Percentiles rank a stretch among this genome's conserved stretches.
phyloP scores from a whole-genome alignment of 2,329 filamentous ascomycete genomes.

The Colletotrichum sp. region DNA sequence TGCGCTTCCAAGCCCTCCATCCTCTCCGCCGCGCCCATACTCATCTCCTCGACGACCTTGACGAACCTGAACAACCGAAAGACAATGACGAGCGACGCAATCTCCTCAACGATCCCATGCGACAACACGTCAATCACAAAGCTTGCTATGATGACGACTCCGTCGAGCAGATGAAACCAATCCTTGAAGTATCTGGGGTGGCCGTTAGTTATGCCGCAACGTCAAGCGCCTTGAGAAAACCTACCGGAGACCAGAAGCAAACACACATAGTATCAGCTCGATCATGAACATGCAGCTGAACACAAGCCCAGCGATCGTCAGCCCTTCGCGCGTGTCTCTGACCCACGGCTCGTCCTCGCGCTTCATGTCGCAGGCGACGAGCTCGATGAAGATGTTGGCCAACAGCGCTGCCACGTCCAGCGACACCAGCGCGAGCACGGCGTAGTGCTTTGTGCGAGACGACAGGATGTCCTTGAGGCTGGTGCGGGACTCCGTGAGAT shows the following conservation, averaged over 20 bases:
- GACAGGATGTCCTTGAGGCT: conserved; percentile 12
- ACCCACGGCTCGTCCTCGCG: conserved; percentile 47
- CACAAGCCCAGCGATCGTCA: conserved; percentile 59
- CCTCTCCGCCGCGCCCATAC: conserved; percentile 66
- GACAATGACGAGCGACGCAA: conserved; percentile 70
- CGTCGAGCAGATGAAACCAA: conserved; percentile 70
- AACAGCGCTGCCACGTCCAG: conserved; percentile 51
- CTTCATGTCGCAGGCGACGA: conserved; percentile 53
- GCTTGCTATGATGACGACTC: conserved; percentile 63
- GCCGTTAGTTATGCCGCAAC: conserved; percentile 5
- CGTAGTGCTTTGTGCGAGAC: conserved; percentile 49
- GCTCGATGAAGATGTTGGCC: conserved; percentile 51
- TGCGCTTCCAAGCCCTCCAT: conserved; percentile 61
- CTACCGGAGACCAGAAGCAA: conserved; percentile 66
- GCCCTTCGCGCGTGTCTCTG: conserved; percentile 33
- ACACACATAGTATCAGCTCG: conserved; percentile 63
- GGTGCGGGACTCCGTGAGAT: conserved; percentile 13
- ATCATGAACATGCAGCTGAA: conserved; percentile 70
- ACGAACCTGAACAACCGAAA: conserved; percentile 72
- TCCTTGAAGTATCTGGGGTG: conserved; percentile 56
- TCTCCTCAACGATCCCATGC: conserved; percentile 64
- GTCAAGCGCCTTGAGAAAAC: conserved; percentile 25
- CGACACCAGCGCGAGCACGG: conserved; percentile 47
- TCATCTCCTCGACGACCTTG: conserved; percentile 74
- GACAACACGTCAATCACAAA: conserved; percentile 68